Evolutionary conservation across 2,329 filamentous ascomycete genomes (phyloP), one percentile per base, ranked within the genome.

Genomic region (Ustilaginoidea virens): DNA sequence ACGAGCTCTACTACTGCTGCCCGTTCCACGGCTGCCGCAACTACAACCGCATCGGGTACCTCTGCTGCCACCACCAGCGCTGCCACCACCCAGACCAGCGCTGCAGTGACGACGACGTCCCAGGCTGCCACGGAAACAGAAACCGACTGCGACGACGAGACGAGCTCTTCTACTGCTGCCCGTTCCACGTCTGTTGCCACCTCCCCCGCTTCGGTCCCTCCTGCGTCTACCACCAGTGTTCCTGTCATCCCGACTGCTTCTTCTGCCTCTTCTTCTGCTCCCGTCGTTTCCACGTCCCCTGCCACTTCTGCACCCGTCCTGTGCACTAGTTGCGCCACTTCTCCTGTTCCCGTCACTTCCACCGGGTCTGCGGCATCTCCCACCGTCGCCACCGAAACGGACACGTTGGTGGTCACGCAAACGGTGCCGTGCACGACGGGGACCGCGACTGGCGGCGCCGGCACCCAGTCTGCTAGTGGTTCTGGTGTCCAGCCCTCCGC

Each of bases 381-480:
- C 14, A 30, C 22, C 8, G 16, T 14, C 20, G 24, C 21, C 11
- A 13, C n/a, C n/a, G n/a, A n/a, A n/a, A n/a, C n/a, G n/a, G n/a
- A n/a, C n/a, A n/a, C n/a, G n/a, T n/a, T n/a, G n/a, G n/a, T n/a
- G n/a, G n/a, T n/a, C n/a, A n/a, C n/a, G n/a, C n/a, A 29, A 21
- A 23, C 27, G 16, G 23, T 20, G 12, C 29, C 29, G 13, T 31
- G 29, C 11, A 7, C 21, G 8, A 25, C 23, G 13, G 18, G 15
- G 13, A 21, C 15, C 18, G 20, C 27, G 9, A 28, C 19, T 16
- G 15, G 25, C 17, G 23, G 23, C 13, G 8, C 11, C 13, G 23
- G 23, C 23, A 24, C 23, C 23, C 4, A 12, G 25, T 7, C 25
- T 17, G 11, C 19, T 11, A 20, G 19, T 20, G 19, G 19, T 11